Evolutionary conservation across 164 flowering plant species (phyloP).

Genomic region (Tinospora cordifolia): DNA sequence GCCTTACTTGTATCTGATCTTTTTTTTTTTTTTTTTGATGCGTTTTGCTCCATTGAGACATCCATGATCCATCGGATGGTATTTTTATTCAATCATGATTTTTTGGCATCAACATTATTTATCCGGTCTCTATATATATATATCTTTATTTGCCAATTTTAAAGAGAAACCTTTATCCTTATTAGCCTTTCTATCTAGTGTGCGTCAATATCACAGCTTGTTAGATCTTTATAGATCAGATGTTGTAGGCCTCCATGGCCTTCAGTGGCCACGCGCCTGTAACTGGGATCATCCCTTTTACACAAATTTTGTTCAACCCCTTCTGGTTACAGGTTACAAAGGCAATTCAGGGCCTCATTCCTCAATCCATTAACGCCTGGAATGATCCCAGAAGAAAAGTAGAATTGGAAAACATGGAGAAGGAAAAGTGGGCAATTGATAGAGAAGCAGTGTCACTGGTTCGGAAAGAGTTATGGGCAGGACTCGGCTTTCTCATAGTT

Average conservation of each 20-base stretch:
- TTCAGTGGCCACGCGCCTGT: neutral
- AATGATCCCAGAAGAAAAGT: constrained; percentile 35
- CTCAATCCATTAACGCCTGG: constrained; percentile 16
- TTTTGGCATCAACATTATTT: too few species aligned
- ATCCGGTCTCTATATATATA: too few species aligned
- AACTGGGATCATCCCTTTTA: constrained; percentile 5
- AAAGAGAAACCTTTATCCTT: too few species aligned
- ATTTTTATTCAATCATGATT: too few species aligned
- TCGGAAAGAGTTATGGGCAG: constrained; percentile 36
- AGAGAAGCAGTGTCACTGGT: constrained; percentile 31
- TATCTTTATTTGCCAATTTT: too few species aligned
- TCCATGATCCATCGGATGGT: too few species aligned
- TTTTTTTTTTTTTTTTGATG: too few species aligned
- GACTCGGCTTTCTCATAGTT: constrained; percentile 36
- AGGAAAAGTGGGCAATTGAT: constrained; percentile 40
- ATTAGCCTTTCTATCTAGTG: too few species aligned
- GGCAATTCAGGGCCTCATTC: constrained; percentile 32
- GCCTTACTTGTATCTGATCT: too few species aligned
- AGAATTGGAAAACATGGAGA: constrained; percentile 42
- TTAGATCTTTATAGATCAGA: neutral
- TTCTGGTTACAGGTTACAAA: constrained; percentile 47
- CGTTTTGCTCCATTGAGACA: too few species aligned
- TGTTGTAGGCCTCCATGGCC: neutral
- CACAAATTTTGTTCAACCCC: constrained; percentile 8
- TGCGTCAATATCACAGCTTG: too few species aligned